Base-by-base conservation (phyloP, 2,329 filamentous ascomycete species). In the Claviceps paspali region DNA sequence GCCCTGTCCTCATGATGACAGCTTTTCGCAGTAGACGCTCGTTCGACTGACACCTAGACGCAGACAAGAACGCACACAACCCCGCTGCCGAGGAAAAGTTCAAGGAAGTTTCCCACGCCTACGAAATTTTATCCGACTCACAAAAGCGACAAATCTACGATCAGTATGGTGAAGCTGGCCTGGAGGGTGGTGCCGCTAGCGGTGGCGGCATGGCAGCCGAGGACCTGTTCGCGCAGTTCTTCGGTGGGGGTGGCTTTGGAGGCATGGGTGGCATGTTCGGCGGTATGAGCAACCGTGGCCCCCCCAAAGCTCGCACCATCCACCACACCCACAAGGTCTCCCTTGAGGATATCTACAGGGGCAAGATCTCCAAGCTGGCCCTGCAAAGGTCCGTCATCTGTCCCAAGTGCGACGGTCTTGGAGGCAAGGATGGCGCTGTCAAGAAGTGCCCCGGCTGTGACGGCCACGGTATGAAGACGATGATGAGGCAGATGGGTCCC, bases 401-500 rank as follows among this genome's bases (percentile, higher is more conserved):
- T 70, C 69, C 84, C 47, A 87, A 87, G 65, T 98, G 91, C 60
- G 81, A 91, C 41, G 91, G 91, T 45, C 77, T 86, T 42, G 91
- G 91, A 54, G 91, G 91, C 48, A 98, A 98, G 69, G 88, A 96
- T 47, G 91, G 91, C 46, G 84, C 91, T n/a, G 88, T 96, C 47
- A 88, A 87, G 67, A 83, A 82, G 53, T 98, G 91, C 63, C 56
- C 75, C 29, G 82, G 85, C 54, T 98, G 91, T 61, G 85, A 93
- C 52, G 91, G 91, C 47, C 76, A 82, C 46, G 91, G 91, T 62
- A 94, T 95, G 83, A 96, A 96, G 81, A 95, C 84, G 29, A 96
- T 98, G 88, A 95, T 98, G 91, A 82, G 92, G 57, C 91, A 98
- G 65, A 96, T 98, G 87, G 91, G 91, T 36, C 91, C 91, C 42